phyloP scores from a whole-genome alignment of 2,329 filamentous ascomycete species.

The Cyphellophora europaea region DNA sequence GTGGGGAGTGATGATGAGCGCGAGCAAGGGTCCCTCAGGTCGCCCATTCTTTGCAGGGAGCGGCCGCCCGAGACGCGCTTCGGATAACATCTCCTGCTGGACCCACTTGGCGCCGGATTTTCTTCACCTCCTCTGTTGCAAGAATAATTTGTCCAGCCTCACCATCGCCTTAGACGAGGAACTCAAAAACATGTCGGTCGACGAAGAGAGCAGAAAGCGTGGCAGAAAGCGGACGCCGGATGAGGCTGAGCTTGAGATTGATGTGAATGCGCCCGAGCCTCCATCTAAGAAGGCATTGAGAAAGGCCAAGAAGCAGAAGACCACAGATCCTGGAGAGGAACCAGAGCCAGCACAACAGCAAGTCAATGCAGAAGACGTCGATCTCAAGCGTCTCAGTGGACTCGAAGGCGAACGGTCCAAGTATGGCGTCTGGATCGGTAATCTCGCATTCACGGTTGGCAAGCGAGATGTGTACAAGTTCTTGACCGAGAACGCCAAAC shows the following conservation, averaged over 20 bases:
- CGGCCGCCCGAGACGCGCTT: too few relatives aligned
- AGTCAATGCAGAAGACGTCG: conserved; percentile 17
- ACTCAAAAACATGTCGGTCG: not conserved
- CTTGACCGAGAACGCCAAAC: conserved; percentile 35
- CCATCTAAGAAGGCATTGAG: conserved; percentile 90
- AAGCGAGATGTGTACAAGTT: conserved; percentile 68
- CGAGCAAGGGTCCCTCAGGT: too few relatives aligned
- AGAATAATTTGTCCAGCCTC: too few relatives aligned
- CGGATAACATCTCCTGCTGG: too few relatives aligned
- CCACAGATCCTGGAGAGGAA: conserved; percentile 23
- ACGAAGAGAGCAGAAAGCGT: not conserved
- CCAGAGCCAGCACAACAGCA: conserved; percentile 26
- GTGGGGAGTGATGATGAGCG: too few relatives aligned
- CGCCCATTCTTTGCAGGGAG: too few relatives aligned
- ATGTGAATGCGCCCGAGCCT: conserved; percentile 80
- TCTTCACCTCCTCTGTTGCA: too few relatives aligned
- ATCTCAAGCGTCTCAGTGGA: conserved; percentile 24
- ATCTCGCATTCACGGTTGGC: conserved; percentile 75
- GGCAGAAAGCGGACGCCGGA: conserved; percentile 14
- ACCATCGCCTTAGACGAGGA: too few relatives aligned
- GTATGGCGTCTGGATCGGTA: conserved; percentile 91
- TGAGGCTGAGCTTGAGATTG: conserved; percentile 67
- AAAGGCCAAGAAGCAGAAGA: conserved; percentile 63
- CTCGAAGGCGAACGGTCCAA: conserved; percentile 53
- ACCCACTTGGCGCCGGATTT: too few relatives aligned